Percentiles rank a stretch among this genome's conserved stretches.
phyloP scores from a whole-genome alignment of 345 rosid species.

The Syzygium grande region DNA sequence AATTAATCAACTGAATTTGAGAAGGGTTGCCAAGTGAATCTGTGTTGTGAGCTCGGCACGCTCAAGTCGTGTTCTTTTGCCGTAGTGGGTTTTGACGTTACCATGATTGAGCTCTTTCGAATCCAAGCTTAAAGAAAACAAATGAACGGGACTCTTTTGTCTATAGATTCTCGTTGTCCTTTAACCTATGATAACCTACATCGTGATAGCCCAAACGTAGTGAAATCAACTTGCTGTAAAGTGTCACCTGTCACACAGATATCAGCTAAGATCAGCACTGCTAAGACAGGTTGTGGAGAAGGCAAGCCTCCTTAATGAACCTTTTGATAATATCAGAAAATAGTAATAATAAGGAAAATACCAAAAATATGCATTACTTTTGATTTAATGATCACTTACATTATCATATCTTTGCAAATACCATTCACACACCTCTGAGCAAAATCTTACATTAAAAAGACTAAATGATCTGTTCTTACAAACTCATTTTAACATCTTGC shows the following conservation, averaged over 20 bases:
- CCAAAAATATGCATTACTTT: not conserved
- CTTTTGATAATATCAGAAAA: not conserved
- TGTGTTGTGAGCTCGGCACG: not conserved
- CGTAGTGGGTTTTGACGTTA: not conserved
- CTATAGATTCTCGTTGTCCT: not conserved
- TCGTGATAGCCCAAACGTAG: not conserved
- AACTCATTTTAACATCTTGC: not conserved
- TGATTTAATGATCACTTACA: not conserved
- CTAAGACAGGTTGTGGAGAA: not conserved
- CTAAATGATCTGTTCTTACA: not conserved
- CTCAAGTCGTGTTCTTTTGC: not conserved
- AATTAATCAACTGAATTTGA: not conserved
- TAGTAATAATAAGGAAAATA: not conserved
- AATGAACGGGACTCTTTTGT: not conserved
- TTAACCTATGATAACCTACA: not conserved
- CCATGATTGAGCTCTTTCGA: not conserved
- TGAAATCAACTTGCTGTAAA: not conserved
- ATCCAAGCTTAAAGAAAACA: not conserved
- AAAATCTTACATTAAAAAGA: not conserved
- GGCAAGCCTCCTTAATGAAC: not conserved
- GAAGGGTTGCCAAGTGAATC: not conserved
- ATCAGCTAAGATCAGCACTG: not conserved
- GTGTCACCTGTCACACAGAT: not conserved
- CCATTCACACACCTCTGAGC: not conserved
- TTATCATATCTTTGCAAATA: not conserved